phyloP scores from a whole-genome alignment of 139 green algal species.

The Parachlorella kessleri region DNA sequence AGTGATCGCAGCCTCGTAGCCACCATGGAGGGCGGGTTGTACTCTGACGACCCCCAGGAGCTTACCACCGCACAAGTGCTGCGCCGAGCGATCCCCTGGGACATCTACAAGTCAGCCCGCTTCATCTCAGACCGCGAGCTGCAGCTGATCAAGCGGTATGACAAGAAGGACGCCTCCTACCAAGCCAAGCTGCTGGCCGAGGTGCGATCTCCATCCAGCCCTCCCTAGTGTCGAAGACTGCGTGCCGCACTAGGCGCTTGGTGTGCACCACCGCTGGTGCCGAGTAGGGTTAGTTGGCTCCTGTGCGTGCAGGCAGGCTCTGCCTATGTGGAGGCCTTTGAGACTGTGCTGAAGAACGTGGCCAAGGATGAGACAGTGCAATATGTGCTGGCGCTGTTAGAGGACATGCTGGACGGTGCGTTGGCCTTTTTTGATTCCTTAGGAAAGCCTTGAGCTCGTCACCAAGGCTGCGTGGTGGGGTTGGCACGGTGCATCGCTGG shows the following conservation, averaged over 20 bases:
- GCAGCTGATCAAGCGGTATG: constrained; percentile 66
- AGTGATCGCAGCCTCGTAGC: neutral
- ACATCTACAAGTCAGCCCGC: constrained; percentile 79
- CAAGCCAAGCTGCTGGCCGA: constrained; percentile 74
- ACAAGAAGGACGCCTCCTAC: constrained; percentile 73
- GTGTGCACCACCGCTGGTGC: too few relatives aligned
- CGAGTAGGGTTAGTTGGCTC: too few relatives aligned
- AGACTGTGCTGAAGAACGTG: constrained; percentile 86
- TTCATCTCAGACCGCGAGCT: constrained; percentile 81
- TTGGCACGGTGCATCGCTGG: too few relatives aligned
- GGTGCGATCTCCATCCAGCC: constrained; percentile 57
- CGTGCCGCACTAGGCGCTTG: too few relatives aligned
- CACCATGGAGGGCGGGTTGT: constrained; percentile 15
- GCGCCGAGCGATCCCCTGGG: constrained; percentile 46
- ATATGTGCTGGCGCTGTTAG: constrained; percentile 87
- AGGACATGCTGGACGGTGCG: constrained; percentile 76
- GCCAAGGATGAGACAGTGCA: constrained; percentile 93
- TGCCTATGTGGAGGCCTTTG: constrained; percentile 76
- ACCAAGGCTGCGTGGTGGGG: too few relatives aligned
- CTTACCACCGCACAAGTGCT: constrained; percentile 25
- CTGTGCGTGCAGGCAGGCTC: constrained; percentile 59
- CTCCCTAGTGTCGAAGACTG: too few relatives aligned
- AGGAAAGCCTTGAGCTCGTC: too few relatives aligned
- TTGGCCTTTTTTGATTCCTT: neutral
- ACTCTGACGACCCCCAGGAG: constrained; percentile 16